Evolutionary conservation across 2,329 filamentous ascomycete species (phyloP).

Genomic region (Septoria petroselini): DNA sequence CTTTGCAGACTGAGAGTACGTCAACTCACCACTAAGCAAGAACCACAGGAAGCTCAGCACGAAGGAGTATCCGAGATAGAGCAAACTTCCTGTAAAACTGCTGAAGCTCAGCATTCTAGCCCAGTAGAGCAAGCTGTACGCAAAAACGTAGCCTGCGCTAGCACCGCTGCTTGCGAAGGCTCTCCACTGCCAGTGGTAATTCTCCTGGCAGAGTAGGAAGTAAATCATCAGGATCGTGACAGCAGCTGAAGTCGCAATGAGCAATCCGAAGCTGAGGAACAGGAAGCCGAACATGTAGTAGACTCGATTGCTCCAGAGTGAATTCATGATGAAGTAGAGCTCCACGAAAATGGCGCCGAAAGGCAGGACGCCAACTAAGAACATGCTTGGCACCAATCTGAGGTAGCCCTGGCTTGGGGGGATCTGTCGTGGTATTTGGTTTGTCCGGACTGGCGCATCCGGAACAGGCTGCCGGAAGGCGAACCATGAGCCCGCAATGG

Average conservation of each 20-base stretch:
- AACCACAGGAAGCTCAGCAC: constrained; percentile 89
- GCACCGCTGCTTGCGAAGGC: constrained; percentile 89
- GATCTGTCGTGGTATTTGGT: constrained; percentile 97
- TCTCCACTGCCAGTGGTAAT: constrained; percentile 99
- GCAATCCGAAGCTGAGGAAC: constrained; percentile 94
- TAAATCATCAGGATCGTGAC: constrained; percentile 94
- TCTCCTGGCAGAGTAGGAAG: constrained; percentile 91
- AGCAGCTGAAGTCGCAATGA: constrained; percentile 91
- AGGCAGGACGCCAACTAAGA: constrained; percentile 86
- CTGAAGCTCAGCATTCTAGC: constrained; percentile 81
- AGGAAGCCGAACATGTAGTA: constrained; percentile 99
- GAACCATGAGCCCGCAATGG: constrained; percentile 85
- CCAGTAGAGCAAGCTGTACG: constrained; percentile 89
- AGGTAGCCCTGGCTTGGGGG: constrained; percentile 81
- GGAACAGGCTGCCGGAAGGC: constrained; percentile 72
- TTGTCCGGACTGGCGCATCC: constrained; percentile 82
- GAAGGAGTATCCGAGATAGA: constrained; percentile 91
- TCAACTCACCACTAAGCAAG: constrained; percentile 78
- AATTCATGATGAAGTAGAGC: constrained; percentile 99
- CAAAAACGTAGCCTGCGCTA: constrained; percentile 86
- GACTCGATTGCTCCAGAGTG: constrained; percentile 96
- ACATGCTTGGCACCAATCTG: constrained; percentile 80
- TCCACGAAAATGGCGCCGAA: constrained; percentile 98
- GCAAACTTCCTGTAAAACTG: constrained; percentile 77
- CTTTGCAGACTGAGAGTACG: neutral